A percentile compares a stretch with the other conserved stretches of the same genome.
Conservation (phyloP, 257 asterid species). For the Ilex aquifolium region DNA sequence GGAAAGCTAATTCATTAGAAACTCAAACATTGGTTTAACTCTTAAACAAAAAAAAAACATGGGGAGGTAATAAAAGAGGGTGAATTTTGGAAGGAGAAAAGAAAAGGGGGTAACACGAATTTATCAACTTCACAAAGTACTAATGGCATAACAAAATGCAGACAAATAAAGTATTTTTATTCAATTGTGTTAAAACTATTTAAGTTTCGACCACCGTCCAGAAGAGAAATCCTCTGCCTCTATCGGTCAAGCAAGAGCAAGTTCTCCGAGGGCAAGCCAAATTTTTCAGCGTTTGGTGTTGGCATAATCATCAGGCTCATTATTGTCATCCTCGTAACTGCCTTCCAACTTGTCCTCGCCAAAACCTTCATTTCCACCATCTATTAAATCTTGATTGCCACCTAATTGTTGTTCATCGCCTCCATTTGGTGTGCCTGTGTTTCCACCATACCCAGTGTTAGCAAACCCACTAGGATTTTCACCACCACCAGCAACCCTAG, state of each 20-base stretch:
- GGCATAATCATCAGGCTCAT: conserved; percentile 26
- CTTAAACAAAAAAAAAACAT: no score
- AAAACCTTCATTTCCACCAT: conserved; percentile 15
- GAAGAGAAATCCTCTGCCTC: neutral
- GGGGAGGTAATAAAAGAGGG: no score
- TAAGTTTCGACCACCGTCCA: conserved; percentile 1
- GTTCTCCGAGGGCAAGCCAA: neutral
- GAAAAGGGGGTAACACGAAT: no score
- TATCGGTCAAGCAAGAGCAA: neutral
- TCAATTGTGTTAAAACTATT: conserved; percentile 14
- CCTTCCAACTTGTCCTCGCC: conserved; percentile 7
- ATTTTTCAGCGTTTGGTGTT: conserved; percentile 28
- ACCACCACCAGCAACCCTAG: no score
- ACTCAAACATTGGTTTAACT: no score
- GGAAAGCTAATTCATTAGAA: no score
- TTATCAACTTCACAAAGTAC: no score
- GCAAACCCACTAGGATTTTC: no score
- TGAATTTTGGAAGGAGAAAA: no score
- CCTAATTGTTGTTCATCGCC: conserved; percentile 13
- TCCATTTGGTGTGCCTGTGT: conserved; percentile 1
- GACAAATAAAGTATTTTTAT: neutral
- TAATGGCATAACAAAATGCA: neutral
- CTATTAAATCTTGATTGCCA: conserved; percentile 7
- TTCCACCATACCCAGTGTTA: neutral
- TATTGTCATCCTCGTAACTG: conserved; percentile 15